phyloP scores from a whole-genome alignment of 2,329 filamentous ascomycete genomes.

The Fusarium sp. region DNA sequence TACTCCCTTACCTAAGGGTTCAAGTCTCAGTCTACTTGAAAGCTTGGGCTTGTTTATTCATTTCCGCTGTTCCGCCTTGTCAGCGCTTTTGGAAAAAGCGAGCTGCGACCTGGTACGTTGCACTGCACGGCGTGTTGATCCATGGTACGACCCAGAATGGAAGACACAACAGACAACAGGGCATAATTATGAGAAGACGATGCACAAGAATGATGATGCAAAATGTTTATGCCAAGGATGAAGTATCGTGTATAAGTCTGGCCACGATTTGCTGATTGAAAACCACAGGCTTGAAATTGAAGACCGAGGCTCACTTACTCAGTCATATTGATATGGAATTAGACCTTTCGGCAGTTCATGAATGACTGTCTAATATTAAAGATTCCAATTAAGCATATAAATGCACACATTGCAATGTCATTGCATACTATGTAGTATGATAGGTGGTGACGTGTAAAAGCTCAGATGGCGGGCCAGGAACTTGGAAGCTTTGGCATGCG shows the following conservation, averaged over 20 bases:
- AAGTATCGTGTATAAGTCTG: constrained; percentile 20
- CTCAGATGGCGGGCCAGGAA: constrained; percentile 24
- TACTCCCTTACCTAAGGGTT: constrained; percentile 31
- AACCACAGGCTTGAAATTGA: constrained; percentile 7
- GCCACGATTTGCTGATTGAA: background rate
- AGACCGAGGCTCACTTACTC: background rate
- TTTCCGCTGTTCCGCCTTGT: constrained; percentile 41
- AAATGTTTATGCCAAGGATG: constrained; percentile 8
- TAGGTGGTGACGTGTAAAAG: constrained; percentile 27
- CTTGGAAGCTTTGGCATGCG: constrained; percentile 37
- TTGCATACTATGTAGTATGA: constrained; percentile 7
- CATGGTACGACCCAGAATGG: constrained; percentile 36
- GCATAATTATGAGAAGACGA: constrained; percentile 15
- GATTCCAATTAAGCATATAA: constrained; percentile 11
- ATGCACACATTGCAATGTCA: constrained; percentile 13
- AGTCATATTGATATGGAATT: constrained; percentile 7
- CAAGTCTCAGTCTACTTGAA: constrained; percentile 17
- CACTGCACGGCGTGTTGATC: constrained; percentile 41
- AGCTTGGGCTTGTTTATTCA: constrained; percentile 46
- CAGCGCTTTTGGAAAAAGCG: constrained; percentile 37
- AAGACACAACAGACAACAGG: constrained; percentile 27
- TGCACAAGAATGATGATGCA: constrained; percentile 3
- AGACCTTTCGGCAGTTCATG: background rate
- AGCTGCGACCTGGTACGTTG: constrained; percentile 28
- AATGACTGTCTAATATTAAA: background rate